Evolutionary conservation across 192 early-diverging fungal genomes (phyloP).

Genomic region (Entomortierella beljakovae): DNA sequence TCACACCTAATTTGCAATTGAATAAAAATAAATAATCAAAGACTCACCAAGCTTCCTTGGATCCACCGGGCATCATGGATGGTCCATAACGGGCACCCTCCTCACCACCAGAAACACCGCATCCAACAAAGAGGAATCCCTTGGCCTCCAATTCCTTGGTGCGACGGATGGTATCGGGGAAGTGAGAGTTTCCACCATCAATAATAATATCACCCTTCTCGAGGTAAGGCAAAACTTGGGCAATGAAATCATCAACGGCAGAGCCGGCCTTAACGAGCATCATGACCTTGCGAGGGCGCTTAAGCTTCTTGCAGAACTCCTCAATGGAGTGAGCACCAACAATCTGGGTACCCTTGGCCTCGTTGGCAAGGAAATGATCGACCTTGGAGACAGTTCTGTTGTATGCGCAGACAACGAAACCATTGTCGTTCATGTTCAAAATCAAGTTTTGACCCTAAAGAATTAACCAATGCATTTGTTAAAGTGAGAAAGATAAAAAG

Average conservation of each 20-base stretch:
- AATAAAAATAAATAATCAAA: constrained; percentile 1
- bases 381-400: constrained; percentile 97
- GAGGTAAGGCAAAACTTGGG: constrained; percentile 87
- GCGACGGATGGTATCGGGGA: constrained; percentile 94
- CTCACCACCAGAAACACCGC: constrained; percentile 99
- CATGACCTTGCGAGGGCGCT: constrained; percentile 98
- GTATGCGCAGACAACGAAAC: constrained; percentile 93
- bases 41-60: constrained; percentile 87
- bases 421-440: constrained; percentile 98
- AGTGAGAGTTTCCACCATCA: constrained; percentile 99
- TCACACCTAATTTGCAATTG: background rate
- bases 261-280: constrained; percentile 96
- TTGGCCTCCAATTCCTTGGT: constrained; percentile 89
- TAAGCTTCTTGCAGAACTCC: constrained; percentile 94
- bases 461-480: background rate
- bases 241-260: constrained; percentile 97
- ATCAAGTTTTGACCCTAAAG: constrained; percentile 97
- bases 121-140: constrained; percentile 95
- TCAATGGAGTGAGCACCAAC: constrained; percentile 94
- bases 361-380: constrained; percentile 93
- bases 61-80: constrained; percentile 98
- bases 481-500: background rate
- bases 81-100: constrained; percentile 98
- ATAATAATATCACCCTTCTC: constrained; percentile 96
- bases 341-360: constrained; percentile 97